Evolutionary conservation across 2,329 filamentous ascomycete species (phyloP), one percentile per base, ranked within the genome.

Genomic region (Stachybotrys chartarum): DNA sequence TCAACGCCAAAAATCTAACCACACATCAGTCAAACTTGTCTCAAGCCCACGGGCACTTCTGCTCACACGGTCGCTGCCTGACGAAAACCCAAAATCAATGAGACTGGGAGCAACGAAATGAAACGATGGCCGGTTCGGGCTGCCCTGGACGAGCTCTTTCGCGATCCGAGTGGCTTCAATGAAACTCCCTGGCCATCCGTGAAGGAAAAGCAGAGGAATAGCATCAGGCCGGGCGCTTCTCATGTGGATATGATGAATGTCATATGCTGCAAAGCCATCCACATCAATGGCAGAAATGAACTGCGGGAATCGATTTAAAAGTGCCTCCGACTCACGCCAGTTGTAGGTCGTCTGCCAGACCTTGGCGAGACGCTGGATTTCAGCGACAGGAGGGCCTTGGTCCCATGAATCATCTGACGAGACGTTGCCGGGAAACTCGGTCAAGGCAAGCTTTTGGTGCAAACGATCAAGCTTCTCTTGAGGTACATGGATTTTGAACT

Each of bases 221-320:
- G 82, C 81, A 42, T 74, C 70, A 2, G 74, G 60, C 5, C 70
- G 70, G 0, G 69, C 60, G 60, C 77, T 82, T 51, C 68, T 74
- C 59, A 83, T 73, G 64, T 86, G 80, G 5, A 87, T 66, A 64
- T 83, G 85, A 66, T 88, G 85, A 4, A 88, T 72, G 35, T 83
- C 74, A 52, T 86, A 66, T 1, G 74, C 70, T 1, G 74, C 81
- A 56, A 85, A 86, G 0, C 76, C 79, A 7, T 81, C 73, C 0
- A 84, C 74, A 0, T 70, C 57, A 7, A 87, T 69, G 2, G 67
- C 64, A 1, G 75, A 75, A 1, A 69, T 74, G 66, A 75, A 85
- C 45, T 86, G 81, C 0, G 80, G 78, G 10, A 85, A 67, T 47
- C 73, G 58, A 61, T 87, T 87, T 10, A 87, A 64, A 47, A 75